phyloP scores from a whole-genome alignment of 78 protist species.

The Isochrysis galbana region DNA sequence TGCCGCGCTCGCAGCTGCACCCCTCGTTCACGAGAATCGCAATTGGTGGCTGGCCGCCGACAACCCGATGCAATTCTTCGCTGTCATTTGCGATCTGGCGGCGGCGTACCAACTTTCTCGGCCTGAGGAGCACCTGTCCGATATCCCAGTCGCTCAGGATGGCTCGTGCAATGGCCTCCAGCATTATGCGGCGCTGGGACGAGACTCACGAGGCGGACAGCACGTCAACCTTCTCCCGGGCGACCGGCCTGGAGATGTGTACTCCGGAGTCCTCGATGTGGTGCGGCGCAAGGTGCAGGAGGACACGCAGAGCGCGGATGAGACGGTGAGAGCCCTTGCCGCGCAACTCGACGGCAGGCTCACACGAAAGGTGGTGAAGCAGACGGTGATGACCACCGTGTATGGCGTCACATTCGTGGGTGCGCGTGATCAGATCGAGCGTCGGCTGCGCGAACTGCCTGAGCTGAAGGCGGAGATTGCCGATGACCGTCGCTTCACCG shows the following conservation, averaged over 20 bases:
- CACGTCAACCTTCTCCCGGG: constrained; percentile 79
- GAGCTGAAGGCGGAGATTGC: background rate
- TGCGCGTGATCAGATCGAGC: constrained; percentile 74
- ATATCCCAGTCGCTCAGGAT: background rate
- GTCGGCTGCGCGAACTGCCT: constrained; percentile 49
- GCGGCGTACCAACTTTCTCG: constrained; percentile 41
- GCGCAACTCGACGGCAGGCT: constrained; percentile 36
- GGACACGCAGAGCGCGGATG: background rate
- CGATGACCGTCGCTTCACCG: constrained; percentile 28
- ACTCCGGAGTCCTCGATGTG: constrained; percentile 46
- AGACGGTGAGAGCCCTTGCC: background rate
- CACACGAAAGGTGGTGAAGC: constrained; percentile 88
- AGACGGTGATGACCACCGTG: constrained; percentile 93
- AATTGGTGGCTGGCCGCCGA: constrained; percentile 79
- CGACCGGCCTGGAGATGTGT: constrained; percentile 67
- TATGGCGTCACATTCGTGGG: constrained; percentile 95
- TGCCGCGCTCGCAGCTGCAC: constrained; percentile 59
- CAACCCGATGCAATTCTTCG: constrained; percentile 77
- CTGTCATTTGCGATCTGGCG: background rate
- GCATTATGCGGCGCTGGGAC: constrained; percentile 95
- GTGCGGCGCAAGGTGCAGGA: constrained; percentile 27
- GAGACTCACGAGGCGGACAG: constrained; percentile 80
- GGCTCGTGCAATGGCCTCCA: constrained; percentile 93
- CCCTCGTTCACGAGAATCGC: background rate
- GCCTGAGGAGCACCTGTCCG: background rate